Percentiles rank a stretch among this genome's conserved stretches.
Evolutionary conservation across 1,284 basidiomycete species (phyloP).

Genomic region (Ustilago loliicola): DNA sequence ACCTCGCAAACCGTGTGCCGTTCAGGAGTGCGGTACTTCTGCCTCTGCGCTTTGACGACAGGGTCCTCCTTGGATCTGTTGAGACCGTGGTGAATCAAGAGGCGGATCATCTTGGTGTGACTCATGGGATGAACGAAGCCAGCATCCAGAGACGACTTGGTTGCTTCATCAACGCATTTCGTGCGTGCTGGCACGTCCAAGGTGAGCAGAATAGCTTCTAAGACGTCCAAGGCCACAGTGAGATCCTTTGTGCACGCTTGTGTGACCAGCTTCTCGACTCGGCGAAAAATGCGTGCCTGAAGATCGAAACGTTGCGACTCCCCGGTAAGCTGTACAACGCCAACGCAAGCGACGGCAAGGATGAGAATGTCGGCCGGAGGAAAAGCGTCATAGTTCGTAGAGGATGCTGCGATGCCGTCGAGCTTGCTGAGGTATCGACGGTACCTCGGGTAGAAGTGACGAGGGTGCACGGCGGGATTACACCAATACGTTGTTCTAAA

Average conservation of each 20-base stretch:
- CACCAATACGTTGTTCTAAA: constrained; percentile 45
- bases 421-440: constrained; percentile 27
- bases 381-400: constrained; percentile 17
- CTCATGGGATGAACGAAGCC: constrained; percentile 45
- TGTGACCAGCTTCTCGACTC: constrained; percentile 38
- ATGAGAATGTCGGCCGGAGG: constrained; percentile 40
- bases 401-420: constrained; percentile 26
- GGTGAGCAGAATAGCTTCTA: constrained; percentile 42
- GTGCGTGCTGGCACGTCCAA: constrained; percentile 35
- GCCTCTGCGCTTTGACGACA: constrained; percentile 31
- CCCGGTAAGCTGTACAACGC: constrained; percentile 35
- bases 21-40: constrained; percentile 17
- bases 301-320: constrained; percentile 38
- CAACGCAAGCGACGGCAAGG: constrained; percentile 42
- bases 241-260: constrained; percentile 37
- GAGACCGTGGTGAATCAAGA: constrained; percentile 43
- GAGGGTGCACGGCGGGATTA: constrained; percentile 37
- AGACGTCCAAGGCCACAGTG: constrained; percentile 35
- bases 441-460: constrained; percentile 43
- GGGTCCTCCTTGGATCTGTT: constrained; percentile 44
- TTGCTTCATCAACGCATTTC: constrained; percentile 32
- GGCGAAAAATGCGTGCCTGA: constrained; percentile 44
- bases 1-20: constrained; percentile 19
- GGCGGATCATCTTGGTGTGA: constrained; percentile 42
- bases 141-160: constrained; percentile 31